phyloP scores from a whole-genome alignment of 257 asterid genomes.

The Solanum bukasovii region DNA sequence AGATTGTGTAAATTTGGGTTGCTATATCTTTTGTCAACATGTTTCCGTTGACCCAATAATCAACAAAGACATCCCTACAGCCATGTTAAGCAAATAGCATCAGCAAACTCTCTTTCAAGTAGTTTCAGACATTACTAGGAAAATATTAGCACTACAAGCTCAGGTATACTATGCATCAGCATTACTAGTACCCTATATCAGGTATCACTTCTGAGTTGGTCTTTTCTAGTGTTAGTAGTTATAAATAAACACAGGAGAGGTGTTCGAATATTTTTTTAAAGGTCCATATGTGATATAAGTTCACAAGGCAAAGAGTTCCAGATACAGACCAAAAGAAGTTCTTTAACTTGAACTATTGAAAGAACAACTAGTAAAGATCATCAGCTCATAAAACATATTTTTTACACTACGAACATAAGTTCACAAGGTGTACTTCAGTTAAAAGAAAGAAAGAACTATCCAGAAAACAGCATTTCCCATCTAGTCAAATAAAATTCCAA shows the following conservation, averaged over 20 bases:
- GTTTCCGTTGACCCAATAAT: constrained; percentile 76
- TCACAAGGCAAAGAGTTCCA: not conserved
- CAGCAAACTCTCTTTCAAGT: not conserved
- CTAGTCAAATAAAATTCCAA: not conserved
- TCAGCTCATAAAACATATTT: not conserved
- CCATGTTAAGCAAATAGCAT: constrained; percentile 4
- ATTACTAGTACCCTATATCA: not conserved
- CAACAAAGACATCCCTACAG: constrained; percentile 87
- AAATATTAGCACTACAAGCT: not conserved
- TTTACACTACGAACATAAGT: not conserved
- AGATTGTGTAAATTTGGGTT: constrained; percentile 61
- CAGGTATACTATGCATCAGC: not conserved
- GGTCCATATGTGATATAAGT: not conserved
- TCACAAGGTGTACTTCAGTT: not conserved
- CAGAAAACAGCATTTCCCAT: not conserved
- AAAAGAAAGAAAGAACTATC: not conserved
- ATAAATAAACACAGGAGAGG: not conserved
- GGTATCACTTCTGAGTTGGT: not conserved
- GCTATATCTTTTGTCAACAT: constrained; percentile 86
- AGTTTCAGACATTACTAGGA: not conserved
- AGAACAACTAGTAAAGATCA: not conserved
- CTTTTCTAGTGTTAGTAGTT: not conserved
- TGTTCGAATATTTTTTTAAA: not conserved
- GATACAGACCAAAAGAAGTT: not conserved
- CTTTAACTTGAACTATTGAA: not conserved